Percentiles rank a stretch among this genome's conserved stretches.
Conservation (phyloP, 2,329 filamentous ascomycete species). For the Fusarium aywerte region DNA sequence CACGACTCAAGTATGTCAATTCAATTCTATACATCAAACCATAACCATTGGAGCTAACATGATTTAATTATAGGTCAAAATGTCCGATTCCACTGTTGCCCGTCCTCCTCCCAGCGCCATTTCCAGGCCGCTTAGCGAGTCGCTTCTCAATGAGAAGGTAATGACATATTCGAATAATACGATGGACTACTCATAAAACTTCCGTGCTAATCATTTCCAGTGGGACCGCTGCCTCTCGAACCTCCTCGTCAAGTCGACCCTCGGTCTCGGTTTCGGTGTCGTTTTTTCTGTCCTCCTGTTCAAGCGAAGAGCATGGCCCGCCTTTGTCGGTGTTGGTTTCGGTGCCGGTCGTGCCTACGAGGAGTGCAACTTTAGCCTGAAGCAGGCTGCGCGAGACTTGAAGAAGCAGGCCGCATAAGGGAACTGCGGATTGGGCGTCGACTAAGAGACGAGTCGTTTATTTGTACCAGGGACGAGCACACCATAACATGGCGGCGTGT, state of each 20-base stretch:
- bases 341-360: constrained; percentile 97
- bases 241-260: constrained; percentile 93
- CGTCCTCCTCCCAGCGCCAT: constrained; percentile 69
- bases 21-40: not conserved
- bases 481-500: constrained; percentile 42
- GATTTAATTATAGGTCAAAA: constrained; percentile 50
- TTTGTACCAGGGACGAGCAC: constrained; percentile 41
- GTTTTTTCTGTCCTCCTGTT: constrained; percentile 98
- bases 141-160: constrained; percentile 99
- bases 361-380: constrained; percentile 89
- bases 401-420: constrained; percentile 61
- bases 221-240: constrained; percentile 99
- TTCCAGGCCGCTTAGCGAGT: constrained; percentile 92
- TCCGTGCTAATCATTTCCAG: constrained; percentile 60
- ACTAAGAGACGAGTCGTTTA: constrained; percentile 23
- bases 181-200: not conserved
- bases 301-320: constrained; percentile 97
- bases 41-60: constrained; percentile 37
- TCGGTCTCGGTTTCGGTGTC: constrained; percentile 96
- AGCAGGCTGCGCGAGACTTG: constrained; percentile 68
- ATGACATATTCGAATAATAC: constrained; percentile 22
- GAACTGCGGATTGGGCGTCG: constrained; percentile 1
- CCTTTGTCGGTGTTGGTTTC: constrained; percentile 93
- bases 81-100: constrained; percentile 63
- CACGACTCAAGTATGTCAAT: constrained; percentile 44